Evolutionary conservation across 1,139 yeast species (phyloP), one percentile per base, ranked within the genome.

Genomic region (Yamadazyma diospyri): DNA sequence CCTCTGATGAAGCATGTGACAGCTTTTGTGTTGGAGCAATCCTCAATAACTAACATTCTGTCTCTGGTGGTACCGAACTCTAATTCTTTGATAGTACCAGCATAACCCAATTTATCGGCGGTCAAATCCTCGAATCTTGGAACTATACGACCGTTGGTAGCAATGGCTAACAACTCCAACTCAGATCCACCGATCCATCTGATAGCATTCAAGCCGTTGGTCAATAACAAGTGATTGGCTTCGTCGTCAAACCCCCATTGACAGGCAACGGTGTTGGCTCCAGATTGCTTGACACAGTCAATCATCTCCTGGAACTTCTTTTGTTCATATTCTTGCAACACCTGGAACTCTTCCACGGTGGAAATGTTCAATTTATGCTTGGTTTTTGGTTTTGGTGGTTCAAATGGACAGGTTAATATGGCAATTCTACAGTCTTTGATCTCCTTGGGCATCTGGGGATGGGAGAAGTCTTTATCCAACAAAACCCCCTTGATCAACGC

Each of bases 211-310:
- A 92, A 73, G 27, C 85, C 76, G 59, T 89, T 87, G 49, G 94
- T 86, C 48, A 89, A 69, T 42, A 92, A 72, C 54, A 92, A 67
- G 60, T 94, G 97, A 62, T 92, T 94, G 27, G 98, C 98, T 66
- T 94, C 98, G 59, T 94, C 99, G 57, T 94, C 98, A 54, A 94
- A 94, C 10, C 99, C 99, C 98, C 98, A 92, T 67, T 92, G 99
- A 65, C 98, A 92, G 25, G 94, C 94, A 37, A 92, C 98, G 33
- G 89, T 78, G 57, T 89, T 92, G 22, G 99, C 98, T 22, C 98
- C 98, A 1, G 95, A 73, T 15, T 73, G 76, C 62, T 94, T 89
- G 36, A 92, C 95, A 41, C 72, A 67, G 41, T 81, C 75, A 42
- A 92, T 88, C 98, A 94, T 92, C 57, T 86, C 88, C 55, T 72